Evolutionary conservation across 768 basidiomycete species (phyloP), one percentile per base, ranked within the genome.

Genomic region (Serendipita vermifera): DNA sequence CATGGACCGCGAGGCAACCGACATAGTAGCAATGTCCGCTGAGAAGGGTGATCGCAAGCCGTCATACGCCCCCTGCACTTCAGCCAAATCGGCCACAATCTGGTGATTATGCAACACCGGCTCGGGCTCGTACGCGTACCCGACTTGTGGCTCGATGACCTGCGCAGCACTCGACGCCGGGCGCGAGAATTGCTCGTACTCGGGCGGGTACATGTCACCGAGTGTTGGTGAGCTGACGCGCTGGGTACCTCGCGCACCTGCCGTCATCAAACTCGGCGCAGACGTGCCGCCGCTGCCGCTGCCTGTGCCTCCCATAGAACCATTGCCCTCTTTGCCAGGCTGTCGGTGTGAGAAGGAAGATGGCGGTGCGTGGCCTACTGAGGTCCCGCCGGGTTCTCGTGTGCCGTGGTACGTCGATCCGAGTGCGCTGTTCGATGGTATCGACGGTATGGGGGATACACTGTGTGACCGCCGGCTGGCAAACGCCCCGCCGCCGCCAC

Each of bases 71-170:
- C 32, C 46, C n/a, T 17, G n/a, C n/a, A n/a, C 9, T 26, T 51
- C 46, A 9, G 24, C 7, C 22, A 51, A 26, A 15, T 29, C 46
- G n/a, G 46, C 46, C 9, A 29, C 32, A 51, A 51, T 51, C 46
- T 51, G 46, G 4, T 29, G 46, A 20, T 20, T 7, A n/a, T 51
- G 29, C 15, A 26, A 29, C 9, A 51, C 46, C 7, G 46, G 46
- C 11, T 51, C 46, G 9, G 46, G 46, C 46, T 51, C 46, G 29
- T 51, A 51, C 46, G 46, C 46, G 9, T 22, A 17, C 32, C 46
- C 46, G n/a, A 51, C 46, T 51, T 29, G n/a, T n/a, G n/a, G n/a
- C n/a, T n/a, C n/a, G n/a, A n/a, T n/a, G n/a, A n/a, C n/a, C n/a
- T n/a, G n/a, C n/a, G n/a, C n/a, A n/a, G n/a, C n/a, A n/a, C n/a